Evolutionary conservation across 371 early-diverging fungal genomes (phyloP), one percentile per base, ranked within the genome.

Genomic region (Rhizomucor miehei): DNA sequence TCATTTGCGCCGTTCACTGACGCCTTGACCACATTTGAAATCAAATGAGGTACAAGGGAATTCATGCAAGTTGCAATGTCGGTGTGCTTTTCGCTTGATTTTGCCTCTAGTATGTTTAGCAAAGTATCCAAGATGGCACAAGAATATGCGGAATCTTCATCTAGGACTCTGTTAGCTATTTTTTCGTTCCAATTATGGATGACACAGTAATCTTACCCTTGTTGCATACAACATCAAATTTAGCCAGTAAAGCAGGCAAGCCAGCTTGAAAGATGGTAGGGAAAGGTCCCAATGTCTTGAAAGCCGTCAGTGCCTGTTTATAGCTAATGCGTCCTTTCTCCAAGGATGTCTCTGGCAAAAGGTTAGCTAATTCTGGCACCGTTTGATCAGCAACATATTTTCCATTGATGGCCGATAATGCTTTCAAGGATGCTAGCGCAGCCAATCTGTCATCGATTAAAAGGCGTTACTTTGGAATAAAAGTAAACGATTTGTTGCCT

Each of bases 11-110:
- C 24, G 37, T 52, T 47, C 39, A 81, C 47, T 19, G 82, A 74
- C n/a, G 77, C 75, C 16, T 60, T 63, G 12, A 82, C 59, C 6
- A 69, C 75, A 49, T 70, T 62, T 12, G 60, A 62, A n/a, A 81
- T 52, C 11, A 86, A 57, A 41, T 68, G 76, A 25, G 74, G 76
- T 10, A 82, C 65, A 11, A 83, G 34, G 1, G 63, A 57, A 14
- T 73, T 55, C 23, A 81, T 61, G 38, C 75, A 81, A n/a, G 69
- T 61, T 4, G 69, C 61, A 17, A 83, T 51, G 44, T 84, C 82
- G 0, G 54, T 41, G 46, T 83, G 82, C 13, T 67, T 61, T 24
- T 67, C 56, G 3, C 56, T 50, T 1, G 70, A 62, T 48, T 83
- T 82, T 20, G 60, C 51, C 17, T 73, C 58, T 10, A 84, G 48